Evolutionary conservation across 768 basidiomycete species (phyloP).

Genomic region (Podaxis carcinomalis): DNA sequence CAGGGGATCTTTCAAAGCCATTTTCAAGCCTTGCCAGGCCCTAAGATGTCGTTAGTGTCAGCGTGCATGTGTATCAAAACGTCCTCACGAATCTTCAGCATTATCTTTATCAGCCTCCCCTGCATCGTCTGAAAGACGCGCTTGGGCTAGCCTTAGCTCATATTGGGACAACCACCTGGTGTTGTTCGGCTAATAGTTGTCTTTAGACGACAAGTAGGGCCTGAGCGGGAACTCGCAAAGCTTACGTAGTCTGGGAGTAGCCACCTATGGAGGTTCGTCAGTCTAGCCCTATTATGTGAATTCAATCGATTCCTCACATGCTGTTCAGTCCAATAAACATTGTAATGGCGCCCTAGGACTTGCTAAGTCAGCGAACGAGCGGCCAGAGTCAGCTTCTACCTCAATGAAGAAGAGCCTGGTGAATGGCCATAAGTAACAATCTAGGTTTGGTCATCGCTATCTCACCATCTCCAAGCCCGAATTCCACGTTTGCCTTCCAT

Average conservation of each 20-base stretch:
- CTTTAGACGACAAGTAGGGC: neutral
- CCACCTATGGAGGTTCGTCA: conserved; percentile 31
- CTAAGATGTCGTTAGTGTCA: conserved; percentile 21
- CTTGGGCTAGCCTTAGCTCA: conserved; percentile 54
- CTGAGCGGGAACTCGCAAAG: too few species aligned
- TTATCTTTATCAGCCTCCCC: conserved; percentile 60
- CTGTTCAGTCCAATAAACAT: conserved; percentile 49
- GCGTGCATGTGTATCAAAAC: neutral
- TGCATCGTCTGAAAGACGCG: conserved; percentile 61
- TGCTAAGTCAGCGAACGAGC: neutral
- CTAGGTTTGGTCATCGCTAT: neutral
- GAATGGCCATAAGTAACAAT: neutral
- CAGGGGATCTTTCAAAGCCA: conserved; percentile 51
- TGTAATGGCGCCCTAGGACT: conserved; percentile 53
- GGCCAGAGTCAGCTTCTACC: conserved; percentile 23
- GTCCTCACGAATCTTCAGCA: conserved; percentile 46
- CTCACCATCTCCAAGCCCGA: conserved; percentile 63
- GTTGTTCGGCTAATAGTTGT: conserved; percentile 42
- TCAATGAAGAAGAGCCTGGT: conserved; percentile 66
- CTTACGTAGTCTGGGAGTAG: conserved; percentile 52
- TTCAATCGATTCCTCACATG: conserved; percentile 32
- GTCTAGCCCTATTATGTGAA: neutral
- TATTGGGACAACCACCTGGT: conserved; percentile 48
- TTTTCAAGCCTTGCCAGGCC: conserved; percentile 40
- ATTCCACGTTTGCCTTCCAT: conserved; percentile 65